Evolutionary conservation across 257 asterid species (phyloP).

Genomic region (Linderniella brevidens): DNA sequence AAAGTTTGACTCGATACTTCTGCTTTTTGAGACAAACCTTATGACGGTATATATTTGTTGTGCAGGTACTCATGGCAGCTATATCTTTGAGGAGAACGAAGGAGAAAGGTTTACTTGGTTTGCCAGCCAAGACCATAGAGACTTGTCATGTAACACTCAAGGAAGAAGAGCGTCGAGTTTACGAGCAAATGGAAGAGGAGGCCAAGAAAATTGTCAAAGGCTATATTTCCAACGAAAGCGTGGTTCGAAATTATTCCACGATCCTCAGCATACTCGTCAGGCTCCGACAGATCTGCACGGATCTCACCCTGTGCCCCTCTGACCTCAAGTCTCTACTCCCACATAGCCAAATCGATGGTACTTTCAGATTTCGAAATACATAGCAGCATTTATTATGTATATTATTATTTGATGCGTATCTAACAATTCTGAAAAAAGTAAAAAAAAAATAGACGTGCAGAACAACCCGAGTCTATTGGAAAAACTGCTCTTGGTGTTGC

Average conservation of each 20-base stretch:
- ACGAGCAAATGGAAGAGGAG: conserved; percentile 71
- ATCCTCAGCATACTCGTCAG: conserved; percentile 61
- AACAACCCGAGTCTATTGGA: conserved; percentile 44
- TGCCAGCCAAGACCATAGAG: conserved; percentile 57
- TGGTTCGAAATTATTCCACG: conserved; percentile 29
- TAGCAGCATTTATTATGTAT: conserved; percentile 11
- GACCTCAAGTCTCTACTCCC: conserved; percentile 44
- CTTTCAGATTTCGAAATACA: conserved; percentile 5
- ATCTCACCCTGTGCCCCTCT: conserved; percentile 26
- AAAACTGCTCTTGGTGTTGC: conserved; percentile 38
- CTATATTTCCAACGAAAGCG: conserved; percentile 26
- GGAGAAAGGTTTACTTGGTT: conserved; percentile 38
- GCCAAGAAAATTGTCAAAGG: conserved; percentile 31
- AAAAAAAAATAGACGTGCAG: conserved; percentile 32
- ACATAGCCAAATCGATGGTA: conserved; percentile 64
- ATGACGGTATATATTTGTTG: not conserved
- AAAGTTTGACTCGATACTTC: no score
- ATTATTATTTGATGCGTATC: no score
- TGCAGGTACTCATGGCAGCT: conserved; percentile 62
- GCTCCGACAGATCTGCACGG: conserved; percentile 62
- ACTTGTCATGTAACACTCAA: conserved; percentile 41
- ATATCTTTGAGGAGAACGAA: conserved; percentile 78
- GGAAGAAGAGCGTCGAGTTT: conserved; percentile 56
- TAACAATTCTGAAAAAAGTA: not conserved
- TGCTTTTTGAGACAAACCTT: not conserved